A percentile compares a stretch with the other conserved stretches of the same genome.
Evolutionary conservation across 176 grass and related monocot species (phyloP).

Genomic region (Aegilops speltoides): DNA sequence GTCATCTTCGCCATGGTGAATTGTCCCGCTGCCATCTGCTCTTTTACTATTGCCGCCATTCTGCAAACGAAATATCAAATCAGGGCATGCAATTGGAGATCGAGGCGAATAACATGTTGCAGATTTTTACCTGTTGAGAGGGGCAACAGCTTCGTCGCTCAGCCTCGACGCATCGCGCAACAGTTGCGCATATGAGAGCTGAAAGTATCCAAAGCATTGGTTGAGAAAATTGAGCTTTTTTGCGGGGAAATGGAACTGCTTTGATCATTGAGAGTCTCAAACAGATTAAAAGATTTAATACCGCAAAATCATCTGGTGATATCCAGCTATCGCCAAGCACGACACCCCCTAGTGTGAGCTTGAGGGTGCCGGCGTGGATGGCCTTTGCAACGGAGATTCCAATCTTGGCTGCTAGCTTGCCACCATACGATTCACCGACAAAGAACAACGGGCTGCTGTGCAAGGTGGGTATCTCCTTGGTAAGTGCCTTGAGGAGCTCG

Average conservation of each 20-base stretch:
- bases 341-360: constrained; percentile 71
- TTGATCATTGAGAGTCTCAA: neutral
- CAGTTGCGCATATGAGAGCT: constrained; percentile 67
- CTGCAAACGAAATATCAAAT: neutral
- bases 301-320: constrained; percentile 73
- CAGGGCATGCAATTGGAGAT: neutral
- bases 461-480: constrained; percentile 28
- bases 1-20: neutral
- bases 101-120: neutral
- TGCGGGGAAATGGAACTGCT: neutral
- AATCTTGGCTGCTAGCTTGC: constrained; percentile 70
- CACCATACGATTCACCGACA: constrained; percentile 80
- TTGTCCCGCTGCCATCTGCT: constrained; percentile 27
- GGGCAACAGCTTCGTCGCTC: constrained; percentile 47
- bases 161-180: constrained; percentile 66
- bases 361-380: constrained; percentile 41
- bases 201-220: neutral
- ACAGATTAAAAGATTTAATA: neutral
- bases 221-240: neutral
- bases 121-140: constrained; percentile 46
- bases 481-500: constrained; percentile 52
- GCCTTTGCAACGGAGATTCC: constrained; percentile 50
- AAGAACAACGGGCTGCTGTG: constrained; percentile 69
- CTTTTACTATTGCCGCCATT: constrained; percentile 42
- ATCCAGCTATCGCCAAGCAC: constrained; percentile 80